A percentile compares a stretch with the other conserved stretches of the same genome.
Conservation (phyloP, 1,284 basidiomycete species). For the Inonotus hispidus region DNA sequence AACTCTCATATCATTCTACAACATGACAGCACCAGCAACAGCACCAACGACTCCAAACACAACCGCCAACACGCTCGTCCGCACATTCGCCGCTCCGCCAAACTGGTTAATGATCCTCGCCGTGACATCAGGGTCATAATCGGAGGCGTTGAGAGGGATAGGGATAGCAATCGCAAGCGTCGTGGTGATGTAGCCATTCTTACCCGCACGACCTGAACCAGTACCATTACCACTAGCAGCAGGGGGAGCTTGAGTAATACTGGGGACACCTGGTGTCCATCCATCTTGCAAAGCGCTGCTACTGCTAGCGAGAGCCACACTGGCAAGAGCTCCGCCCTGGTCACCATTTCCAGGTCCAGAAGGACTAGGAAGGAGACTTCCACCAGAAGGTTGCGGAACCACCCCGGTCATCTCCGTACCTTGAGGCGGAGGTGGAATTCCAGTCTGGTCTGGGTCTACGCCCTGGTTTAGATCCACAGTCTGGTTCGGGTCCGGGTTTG, state of each 20-base stretch:
- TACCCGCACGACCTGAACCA: neutral
- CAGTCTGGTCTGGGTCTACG: too few species aligned
- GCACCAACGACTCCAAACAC: slow-evolving; percentile 4
- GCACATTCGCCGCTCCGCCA: neutral
- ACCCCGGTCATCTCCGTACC: too few species aligned
- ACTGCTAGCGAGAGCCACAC: neutral
- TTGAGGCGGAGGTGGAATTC: too few species aligned
- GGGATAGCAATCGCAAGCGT: slow-evolving; percentile 10
- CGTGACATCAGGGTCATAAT: neutral
- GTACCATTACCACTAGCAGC: neutral
- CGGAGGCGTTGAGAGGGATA: slow-evolving; percentile 3
- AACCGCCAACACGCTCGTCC: neutral
- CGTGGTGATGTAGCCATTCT: slow-evolving; percentile 8
- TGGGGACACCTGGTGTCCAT: neutral
- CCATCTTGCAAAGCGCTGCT: neutral
- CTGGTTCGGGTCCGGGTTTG: too few species aligned
- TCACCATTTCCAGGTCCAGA: neutral
- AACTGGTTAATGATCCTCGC: neutral
- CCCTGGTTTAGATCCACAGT: too few species aligned
- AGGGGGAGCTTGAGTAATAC: neutral
- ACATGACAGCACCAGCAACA: slow-evolving; percentile 7
- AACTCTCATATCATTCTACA: neutral
- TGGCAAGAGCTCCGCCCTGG: neutral
- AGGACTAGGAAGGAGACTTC: too few species aligned
- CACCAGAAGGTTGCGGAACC: too few species aligned